Percentiles rank a stretch among this genome's conserved stretches.
These are phyloP conservation scores for Solanum pennellii DNA, from an alignment of 257 asterid species.

Conservation along the genomic window DNA sequence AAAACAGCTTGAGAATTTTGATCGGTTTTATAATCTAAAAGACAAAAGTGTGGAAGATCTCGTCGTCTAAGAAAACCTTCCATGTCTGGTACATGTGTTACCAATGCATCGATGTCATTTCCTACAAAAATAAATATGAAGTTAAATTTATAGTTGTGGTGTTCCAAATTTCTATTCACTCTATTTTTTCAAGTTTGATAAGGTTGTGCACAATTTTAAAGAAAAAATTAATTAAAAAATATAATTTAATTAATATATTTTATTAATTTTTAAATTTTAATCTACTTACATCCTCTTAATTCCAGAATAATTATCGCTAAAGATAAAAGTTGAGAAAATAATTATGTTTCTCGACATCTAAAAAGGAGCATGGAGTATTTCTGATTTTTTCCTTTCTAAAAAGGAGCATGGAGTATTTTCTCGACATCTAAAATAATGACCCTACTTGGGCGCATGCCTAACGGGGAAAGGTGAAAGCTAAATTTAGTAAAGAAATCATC, in stretches of 20 bases:
- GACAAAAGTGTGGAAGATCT: constrained; percentile 19
- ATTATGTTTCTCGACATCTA: background rate
- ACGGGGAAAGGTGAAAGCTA: background rate
- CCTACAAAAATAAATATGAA: background rate
- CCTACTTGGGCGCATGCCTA: background rate
- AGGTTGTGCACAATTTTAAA: no score
- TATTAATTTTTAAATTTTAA: no score
- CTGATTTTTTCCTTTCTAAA: background rate
- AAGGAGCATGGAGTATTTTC: no score
- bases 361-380: background rate
- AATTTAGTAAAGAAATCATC: no score
- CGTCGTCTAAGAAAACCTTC: constrained; percentile 16
- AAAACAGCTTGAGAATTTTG: background rate
- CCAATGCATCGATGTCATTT: background rate
- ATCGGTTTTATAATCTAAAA: constrained; percentile 2
- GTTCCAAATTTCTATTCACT: no score
- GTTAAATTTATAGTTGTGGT: background rate
- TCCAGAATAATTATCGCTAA: background rate
- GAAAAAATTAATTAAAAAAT: no score
- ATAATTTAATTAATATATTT: no score
- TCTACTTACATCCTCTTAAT: no score
- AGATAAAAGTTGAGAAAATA: no score
- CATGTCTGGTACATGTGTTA: constrained; percentile 16
- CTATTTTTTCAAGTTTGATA: no score
- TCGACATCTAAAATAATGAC: background rate